Base-by-base conservation (phyloP, 2,329 filamentous ascomycete species). In the Zalaria obscura region DNA sequence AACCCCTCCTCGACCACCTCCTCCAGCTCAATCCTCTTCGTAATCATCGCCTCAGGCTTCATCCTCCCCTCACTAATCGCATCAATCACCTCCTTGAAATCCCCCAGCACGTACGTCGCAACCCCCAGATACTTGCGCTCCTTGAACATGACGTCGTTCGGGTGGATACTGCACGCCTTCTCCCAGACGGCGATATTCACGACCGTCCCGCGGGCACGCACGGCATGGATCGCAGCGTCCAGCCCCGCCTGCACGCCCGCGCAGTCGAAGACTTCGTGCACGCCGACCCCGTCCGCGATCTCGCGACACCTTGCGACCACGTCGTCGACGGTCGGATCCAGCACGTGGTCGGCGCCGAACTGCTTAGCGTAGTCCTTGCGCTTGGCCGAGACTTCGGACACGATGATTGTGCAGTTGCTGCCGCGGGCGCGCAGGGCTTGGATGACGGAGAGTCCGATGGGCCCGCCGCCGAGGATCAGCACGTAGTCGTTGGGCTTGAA, bases 131-230 rank as follows among this genome's bases (percentile, higher is more conserved):
- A 73, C n/a, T 52, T 65, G 40, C 65, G 58, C 55, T 74, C 70
- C 44, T 68, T 64, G 57, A 73, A 73, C 3, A 69, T 63, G 31
- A 73, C 56, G 43, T 68, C 62, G 42, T 73, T 74, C 4, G 69
- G 67, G 29, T 59, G 56, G 35, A 74, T 60, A 0, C 59, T 62
- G 36, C 63, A 66, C n/a, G 62, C 54, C 52, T 72, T 70, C 54
- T 72, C 69, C 69, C 69, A 73, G 32, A 75, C 68, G 5, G 70
- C 71, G 40, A 74, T 70, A 42, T 74, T 74, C 42, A 74, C 64
- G 27, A 73, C 58, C 2, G 67, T 72, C 3, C 70, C 70, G 35
- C 67, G 51, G 8, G 68, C 67, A 33, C 68, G 63, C 28, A 70
- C 58, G 1, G 68, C 65, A 33, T 65, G 60, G 8, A 73, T 58